Percentiles rank a stretch among this genome's conserved stretches.
Evolutionary conservation across 2,329 filamentous ascomycete genomes (phyloP).

Genomic region (Alternaria viburni): DNA sequence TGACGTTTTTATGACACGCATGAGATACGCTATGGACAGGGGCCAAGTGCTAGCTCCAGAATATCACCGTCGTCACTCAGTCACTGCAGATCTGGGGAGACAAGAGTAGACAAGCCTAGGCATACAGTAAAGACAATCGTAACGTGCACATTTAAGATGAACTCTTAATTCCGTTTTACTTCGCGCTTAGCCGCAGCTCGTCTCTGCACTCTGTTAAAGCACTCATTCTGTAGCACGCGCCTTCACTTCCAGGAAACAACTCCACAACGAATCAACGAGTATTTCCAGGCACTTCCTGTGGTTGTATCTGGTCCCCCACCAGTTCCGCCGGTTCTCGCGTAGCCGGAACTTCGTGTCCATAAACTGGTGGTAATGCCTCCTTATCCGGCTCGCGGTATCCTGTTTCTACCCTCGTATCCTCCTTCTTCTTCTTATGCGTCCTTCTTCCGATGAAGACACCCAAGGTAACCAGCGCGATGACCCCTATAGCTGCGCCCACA

Average conservation of each 20-base stretch:
- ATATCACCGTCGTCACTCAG: no score
- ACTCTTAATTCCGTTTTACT: no score
- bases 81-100: no score
- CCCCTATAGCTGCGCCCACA: not conserved
- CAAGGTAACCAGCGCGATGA: not conserved
- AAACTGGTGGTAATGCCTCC: not conserved
- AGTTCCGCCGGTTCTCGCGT: not conserved
- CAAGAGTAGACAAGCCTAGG: no score
- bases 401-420: not conserved
- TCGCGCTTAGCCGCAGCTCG: not conserved
- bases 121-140: no score
- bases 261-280: not conserved
- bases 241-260: not conserved
- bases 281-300: not conserved
- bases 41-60: not conserved
- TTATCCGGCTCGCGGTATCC: not conserved
- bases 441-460: not conserved
- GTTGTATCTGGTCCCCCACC: not conserved
- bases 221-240: not conserved
- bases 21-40: not conserved
- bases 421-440: not conserved
- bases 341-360: not conserved
- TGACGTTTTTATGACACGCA: slow-evolving; percentile 3
- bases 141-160: no score
- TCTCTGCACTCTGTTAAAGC: not conserved